These are phyloP conservation scores for Mycena metata DNA, from an alignment of 768 basidiomycete species.

Conservation along the genomic window DNA sequence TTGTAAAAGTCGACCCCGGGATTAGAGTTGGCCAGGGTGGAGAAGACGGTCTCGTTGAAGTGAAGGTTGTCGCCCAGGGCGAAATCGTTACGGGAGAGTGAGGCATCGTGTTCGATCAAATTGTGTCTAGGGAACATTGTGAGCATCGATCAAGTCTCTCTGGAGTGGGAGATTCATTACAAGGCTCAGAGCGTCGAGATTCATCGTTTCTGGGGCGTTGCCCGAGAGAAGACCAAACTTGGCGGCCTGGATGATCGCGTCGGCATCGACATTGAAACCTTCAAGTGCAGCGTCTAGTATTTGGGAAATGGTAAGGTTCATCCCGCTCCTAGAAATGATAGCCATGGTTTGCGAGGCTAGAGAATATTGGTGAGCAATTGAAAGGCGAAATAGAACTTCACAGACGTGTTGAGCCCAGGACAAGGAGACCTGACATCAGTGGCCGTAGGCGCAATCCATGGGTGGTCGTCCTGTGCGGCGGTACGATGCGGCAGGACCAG, in stretches of 20 bases:
- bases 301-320: too few relatives aligned
- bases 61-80: constrained; percentile 31
- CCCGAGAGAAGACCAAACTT: constrained; percentile 25
- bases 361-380: too few relatives aligned
- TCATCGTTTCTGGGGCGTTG: constrained; percentile 1
- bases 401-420: too few relatives aligned
- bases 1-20: constrained; percentile 39
- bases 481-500: too few relatives aligned
- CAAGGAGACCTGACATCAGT: too few relatives aligned
- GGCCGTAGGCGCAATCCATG: too few relatives aligned
- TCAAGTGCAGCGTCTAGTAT: constrained; percentile 1
- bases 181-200: constrained; percentile 18
- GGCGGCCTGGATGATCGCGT: constrained; percentile 19
- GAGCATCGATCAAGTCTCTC: too few relatives aligned
- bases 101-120: constrained; percentile 37
- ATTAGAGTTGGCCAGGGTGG: constrained; percentile 34
- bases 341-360: too few relatives aligned
- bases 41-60: constrained; percentile 38
- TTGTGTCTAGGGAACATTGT: constrained; percentile 14
- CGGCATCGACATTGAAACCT: constrained; percentile 22
- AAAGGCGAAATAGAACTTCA: too few relatives aligned
- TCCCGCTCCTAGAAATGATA: too few relatives aligned
- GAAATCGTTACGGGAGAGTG: constrained; percentile 30
- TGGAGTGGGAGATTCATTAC: background rate
- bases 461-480: too few relatives aligned